Evolutionary conservation across 768 basidiomycete species (phyloP).

Genomic region (Boletus rubescentipes): DNA sequence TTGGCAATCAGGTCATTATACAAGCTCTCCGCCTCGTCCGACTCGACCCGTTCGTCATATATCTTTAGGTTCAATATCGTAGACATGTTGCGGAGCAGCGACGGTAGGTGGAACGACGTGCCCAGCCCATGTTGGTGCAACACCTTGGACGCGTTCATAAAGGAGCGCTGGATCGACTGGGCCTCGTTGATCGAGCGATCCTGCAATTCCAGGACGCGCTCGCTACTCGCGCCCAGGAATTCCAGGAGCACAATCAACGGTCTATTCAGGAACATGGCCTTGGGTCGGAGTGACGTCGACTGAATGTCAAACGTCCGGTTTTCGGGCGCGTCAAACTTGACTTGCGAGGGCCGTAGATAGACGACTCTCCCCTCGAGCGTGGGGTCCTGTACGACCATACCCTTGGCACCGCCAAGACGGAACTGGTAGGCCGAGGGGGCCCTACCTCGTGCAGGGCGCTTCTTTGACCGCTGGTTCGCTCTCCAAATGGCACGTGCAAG

Average conservation of each 20-base stretch:
- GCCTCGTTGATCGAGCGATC: constrained; percentile 37
- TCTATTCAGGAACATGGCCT: constrained; percentile 44
- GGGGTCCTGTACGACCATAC: constrained; percentile 47
- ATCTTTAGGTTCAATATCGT: constrained; percentile 32
- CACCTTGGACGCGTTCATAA: constrained; percentile 37
- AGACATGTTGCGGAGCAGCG: constrained; percentile 39
- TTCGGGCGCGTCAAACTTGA: constrained; percentile 44
- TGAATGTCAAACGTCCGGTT: constrained; percentile 47
- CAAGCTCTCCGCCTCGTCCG: constrained; percentile 7
- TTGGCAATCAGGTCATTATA: constrained; percentile 39
- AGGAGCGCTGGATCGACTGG: constrained; percentile 32
- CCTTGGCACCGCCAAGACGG: constrained; percentile 47
- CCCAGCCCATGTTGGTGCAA: constrained; percentile 47
- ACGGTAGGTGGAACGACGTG: constrained; percentile 43
- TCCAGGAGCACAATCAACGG: constrained; percentile 51
- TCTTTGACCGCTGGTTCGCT: constrained; percentile 33
- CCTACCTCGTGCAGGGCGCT: constrained; percentile 11
- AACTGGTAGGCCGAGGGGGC: constrained; percentile 45
- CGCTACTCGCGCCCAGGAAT: constrained; percentile 37
- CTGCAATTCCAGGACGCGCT: constrained; percentile 40
- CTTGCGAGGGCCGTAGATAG: constrained; percentile 43
- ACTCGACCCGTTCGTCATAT: constrained; percentile 2
- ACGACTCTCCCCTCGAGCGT: constrained; percentile 36
- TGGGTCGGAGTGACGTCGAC: constrained; percentile 43
- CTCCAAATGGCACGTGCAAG: constrained; percentile 38